Base-by-base conservation (phyloP, 208 protist species). In the Cochliopodium minus region DNA sequence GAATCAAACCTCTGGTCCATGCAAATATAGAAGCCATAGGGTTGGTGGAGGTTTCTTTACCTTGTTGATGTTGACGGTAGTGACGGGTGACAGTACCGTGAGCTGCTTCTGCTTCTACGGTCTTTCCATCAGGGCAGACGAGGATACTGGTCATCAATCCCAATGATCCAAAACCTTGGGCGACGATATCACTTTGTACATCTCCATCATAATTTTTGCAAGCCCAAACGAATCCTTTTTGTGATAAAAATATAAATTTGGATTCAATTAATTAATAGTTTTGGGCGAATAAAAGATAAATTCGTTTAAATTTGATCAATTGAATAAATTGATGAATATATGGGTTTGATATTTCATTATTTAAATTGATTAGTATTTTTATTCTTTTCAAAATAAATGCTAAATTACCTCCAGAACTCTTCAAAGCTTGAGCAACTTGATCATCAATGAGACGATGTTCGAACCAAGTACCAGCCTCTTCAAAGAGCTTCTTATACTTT, bases 191-290 rank as follows among this genome's bases (percentile, higher is more conserved):
- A 38, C 83, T 92, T 76, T 96, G 90, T 34, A 97, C 92, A 66
- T 97, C 92, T 28, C 92, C 92, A 64, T 97, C 92, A 73, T 96
- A 96, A 77, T 97, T 97, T 76, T 96, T 96, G 74, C 90, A 96
- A 10, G 85, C 85, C 84, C 84, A 90, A 15, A 90, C 77, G 58
- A 86, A 90, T 40, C 81, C n/a, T n/a, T n/a, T n/a, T 75, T 36
- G 78, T 78, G 6, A 66, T 43, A 20, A 40, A 60, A 15, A 51
- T 26, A 17, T 51, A n/a, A n/a, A n/a, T n/a, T n/a, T n/a, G n/a
- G n/a, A n/a, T n/a, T n/a, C n/a, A n/a, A n/a, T n/a, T n/a, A n/a
- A n/a, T n/a, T n/a, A n/a, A n/a, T n/a, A n/a, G n/a, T n/a, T n/a
- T n/a, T n/a, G n/a, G n/a, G n/a, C n/a, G n/a, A n/a, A n/a, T n/a